Evolutionary conservation across 257 asterid genomes (phyloP), one percentile per base, ranked within the genome.

Genomic region (Petrea volubilis): DNA sequence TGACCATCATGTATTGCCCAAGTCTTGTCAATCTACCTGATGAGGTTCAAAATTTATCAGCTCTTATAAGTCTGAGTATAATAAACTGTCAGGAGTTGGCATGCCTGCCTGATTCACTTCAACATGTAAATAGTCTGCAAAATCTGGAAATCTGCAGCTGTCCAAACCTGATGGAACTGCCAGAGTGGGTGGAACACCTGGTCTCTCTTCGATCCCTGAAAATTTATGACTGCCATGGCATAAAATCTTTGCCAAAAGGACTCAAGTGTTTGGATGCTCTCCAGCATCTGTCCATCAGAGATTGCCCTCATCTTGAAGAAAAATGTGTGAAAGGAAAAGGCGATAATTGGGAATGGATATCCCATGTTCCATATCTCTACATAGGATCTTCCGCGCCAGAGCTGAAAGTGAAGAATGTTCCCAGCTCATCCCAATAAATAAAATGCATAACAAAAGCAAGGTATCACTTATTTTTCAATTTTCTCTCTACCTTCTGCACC

Each of bases 231-330:
- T 65, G 71, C 33, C 7, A 17, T 5, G 59, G 60, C 20, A 65
- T 65, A 47, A 65, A 18, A 46, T 47, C 59, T 28, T 20, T 65
- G 60, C 71, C 71, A 0, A 21, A 24, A 52, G 71, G 71, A 14
- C 18, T 47, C 10, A 46, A 18, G 14, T 3, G 47, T 23, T 28
- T 65, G 71, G 31, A 31, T 50, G 60, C 47, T 47, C 71, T 65
- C 47, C 60, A 65, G 71, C 71, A 65, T 65, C 44, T 65, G 13
- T 65, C 71, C 4, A 65, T 65, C 3, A 28, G 71, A 65, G 71
- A 65, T 18, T 65, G 71, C 71, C 71, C 71, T 5, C 46, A 47
- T 47, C 44, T 65, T 7, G 71, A 65, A 49, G 49, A 49, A 29
- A 49, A 29, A 12, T 65, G 71, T 31, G 49, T 29, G 7, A 3